Evolutionary conservation across 1,284 basidiomycete species (phyloP).

Genomic region (Sporisorium sorghi): DNA sequence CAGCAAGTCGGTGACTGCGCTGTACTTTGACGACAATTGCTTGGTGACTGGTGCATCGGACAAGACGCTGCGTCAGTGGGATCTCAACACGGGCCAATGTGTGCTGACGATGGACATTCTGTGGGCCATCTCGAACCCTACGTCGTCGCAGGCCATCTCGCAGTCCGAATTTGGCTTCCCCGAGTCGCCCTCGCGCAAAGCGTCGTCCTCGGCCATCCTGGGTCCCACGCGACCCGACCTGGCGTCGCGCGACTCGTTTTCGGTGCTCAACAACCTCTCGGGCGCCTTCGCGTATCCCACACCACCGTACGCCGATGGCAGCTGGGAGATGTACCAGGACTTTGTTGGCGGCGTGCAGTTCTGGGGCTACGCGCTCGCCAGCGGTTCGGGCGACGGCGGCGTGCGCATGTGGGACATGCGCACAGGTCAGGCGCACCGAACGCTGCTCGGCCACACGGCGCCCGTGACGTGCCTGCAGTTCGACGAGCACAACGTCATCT

Average conservation of each 20-base stretch:
- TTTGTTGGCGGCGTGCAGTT: constrained; percentile 98
- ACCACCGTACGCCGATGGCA: constrained; percentile 87
- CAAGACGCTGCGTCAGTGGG: constrained; percentile 98
- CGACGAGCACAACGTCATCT: constrained; percentile 92
- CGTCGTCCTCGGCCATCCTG: constrained; percentile 45
- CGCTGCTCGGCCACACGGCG: constrained; percentile 89
- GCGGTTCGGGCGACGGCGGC: constrained; percentile 94
- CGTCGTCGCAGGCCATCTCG: constrained; percentile 72
- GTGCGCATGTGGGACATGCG: constrained; percentile 99
- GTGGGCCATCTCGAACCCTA: constrained; percentile 96
- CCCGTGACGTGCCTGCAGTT: constrained; percentile 96
- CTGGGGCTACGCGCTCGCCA: constrained; percentile 97
- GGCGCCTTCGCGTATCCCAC: constrained; percentile 76
- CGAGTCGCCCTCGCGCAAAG: constrained; percentile 71
- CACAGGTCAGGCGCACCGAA: constrained; percentile 95
- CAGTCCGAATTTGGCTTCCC: constrained; percentile 58
- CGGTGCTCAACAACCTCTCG: constrained; percentile 68
- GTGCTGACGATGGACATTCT: constrained; percentile 99
- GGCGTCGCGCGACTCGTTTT: constrained; percentile 39
- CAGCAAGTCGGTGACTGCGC: constrained; percentile 86
- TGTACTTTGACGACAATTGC: constrained; percentile 95
- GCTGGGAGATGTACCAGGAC: constrained; percentile 93
- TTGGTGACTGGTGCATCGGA: constrained; percentile 96
- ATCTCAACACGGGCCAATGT: constrained; percentile 94
- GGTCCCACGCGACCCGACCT: constrained; percentile 41